Percentiles rank a stretch among this genome's conserved stretches.
These are phyloP conservation scores for Tylopilus microsporus DNA, from an alignment of 1,284 basidiomycete species.

Conservation along the genomic window DNA sequence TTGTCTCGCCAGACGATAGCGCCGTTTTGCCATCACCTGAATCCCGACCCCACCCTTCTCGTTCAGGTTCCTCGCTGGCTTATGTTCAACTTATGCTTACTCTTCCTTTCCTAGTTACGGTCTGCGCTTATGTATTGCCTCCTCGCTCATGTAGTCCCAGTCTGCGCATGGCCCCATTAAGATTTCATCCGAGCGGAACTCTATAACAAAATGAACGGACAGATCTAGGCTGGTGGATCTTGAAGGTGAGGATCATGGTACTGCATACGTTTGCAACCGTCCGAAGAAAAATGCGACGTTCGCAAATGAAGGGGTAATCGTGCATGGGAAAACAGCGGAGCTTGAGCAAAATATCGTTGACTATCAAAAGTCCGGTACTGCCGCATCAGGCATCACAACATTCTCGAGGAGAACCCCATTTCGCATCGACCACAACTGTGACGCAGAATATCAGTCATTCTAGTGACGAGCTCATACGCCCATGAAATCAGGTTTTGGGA, in stretches of 20 bases:
- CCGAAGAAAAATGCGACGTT: slow-evolving; percentile 24
- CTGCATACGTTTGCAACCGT: slow-evolving; percentile 24
- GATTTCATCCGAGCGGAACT: slow-evolving; percentile 33
- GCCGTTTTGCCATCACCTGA: no score
- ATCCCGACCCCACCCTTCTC: no score
- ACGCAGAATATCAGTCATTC: slow-evolving; percentile 75
- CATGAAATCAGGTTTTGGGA: slow-evolving; percentile 99
- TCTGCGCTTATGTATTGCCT: no score
- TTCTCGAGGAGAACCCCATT: slow-evolving; percentile 15
- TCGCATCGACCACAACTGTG: slow-evolving; percentile 27
- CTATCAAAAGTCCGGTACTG: slow-evolving; percentile 9
- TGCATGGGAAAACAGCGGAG: slow-evolving; percentile 27
- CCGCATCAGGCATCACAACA: slow-evolving; percentile 12
- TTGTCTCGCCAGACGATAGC: no score
- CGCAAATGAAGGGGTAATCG: slow-evolving; percentile 19
- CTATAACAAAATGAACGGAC: slow-evolving; percentile 31
- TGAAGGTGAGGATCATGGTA: slow-evolving; percentile 29
- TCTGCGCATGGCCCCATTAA: slow-evolving; percentile 29
- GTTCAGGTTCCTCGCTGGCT: no score
- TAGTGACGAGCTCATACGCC: slow-evolving; percentile 89
- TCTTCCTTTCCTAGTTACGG: no score
- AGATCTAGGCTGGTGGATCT: slow-evolving; percentile 18
- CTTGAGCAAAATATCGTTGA: slow-evolving; percentile 7
- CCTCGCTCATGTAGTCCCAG: no score
- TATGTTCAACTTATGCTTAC: no score